Percentiles rank a stretch among this genome's conserved stretches.
Conservation (phyloP, 495 filamentous ascomycete genomes). For the Xylaria cubensis region DNA sequence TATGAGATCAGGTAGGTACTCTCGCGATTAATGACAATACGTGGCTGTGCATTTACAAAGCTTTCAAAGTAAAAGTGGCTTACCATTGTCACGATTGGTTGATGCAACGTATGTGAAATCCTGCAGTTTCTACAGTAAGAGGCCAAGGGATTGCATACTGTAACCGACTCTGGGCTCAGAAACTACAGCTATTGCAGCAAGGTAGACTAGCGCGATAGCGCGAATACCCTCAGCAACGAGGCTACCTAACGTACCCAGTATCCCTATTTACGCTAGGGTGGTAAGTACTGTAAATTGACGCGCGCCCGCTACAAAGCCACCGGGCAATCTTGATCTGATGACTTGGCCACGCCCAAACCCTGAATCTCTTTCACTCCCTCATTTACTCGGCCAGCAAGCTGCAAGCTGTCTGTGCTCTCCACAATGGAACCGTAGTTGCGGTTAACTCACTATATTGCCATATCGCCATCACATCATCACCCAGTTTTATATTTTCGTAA, state of each 20-base stretch:
- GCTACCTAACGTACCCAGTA: constrained; percentile 5
- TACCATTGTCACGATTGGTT: neutral
- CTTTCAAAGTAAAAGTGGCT: neutral
- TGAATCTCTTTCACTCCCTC: neutral
- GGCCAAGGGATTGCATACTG: neutral
- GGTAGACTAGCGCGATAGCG: neutral
- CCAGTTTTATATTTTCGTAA: neutral
- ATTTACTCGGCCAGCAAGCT: constrained; percentile 9
- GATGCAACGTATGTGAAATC: neutral
- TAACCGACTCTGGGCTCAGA: neutral
- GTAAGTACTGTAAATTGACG: neutral
- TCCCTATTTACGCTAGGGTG: neutral
- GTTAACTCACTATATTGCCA: neutral
- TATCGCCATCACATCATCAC: neutral
- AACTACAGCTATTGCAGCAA: neutral
- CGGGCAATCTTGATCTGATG: constrained; percentile 17
- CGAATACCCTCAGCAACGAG: constrained; percentile 12
- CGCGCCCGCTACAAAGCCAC: constrained; percentile 3
- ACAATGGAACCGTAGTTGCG: constrained; percentile 16
- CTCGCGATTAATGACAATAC: neutral
- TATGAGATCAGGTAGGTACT: neutral
- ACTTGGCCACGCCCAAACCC: constrained; percentile 21
- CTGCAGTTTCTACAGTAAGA: neutral
- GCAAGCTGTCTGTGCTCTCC: neutral
- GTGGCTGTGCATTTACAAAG: neutral